phyloP scores from a whole-genome alignment of 768 basidiomycete genomes.

The Polyporus arcularius region DNA sequence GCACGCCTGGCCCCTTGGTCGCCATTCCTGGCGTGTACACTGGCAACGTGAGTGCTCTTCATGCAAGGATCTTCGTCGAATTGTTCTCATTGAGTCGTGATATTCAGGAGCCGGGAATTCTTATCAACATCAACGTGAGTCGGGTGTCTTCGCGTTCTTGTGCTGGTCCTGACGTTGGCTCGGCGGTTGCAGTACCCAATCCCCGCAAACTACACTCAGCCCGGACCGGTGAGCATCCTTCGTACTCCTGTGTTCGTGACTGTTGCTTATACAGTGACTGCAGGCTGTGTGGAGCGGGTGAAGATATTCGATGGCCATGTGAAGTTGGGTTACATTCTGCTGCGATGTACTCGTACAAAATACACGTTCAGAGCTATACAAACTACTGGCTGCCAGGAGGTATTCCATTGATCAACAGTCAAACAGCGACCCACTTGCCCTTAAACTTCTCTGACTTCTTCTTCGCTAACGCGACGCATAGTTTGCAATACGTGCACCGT shows the following conservation, averaged over 20 bases:
- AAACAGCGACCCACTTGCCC: constrained; percentile 10
- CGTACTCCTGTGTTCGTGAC: background rate
- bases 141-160: background rate
- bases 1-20: constrained; percentile 35
- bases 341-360: too few relatives aligned
- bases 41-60: constrained; percentile 15
- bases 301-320: background rate
- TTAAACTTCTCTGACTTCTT: constrained; percentile 7
- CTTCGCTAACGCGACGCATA: constrained; percentile 21
- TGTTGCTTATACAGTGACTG: background rate
- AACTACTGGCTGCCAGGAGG: too few relatives aligned
- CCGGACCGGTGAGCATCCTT: background rate
- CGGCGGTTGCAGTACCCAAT: constrained; percentile 4
- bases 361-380: too few relatives aligned
- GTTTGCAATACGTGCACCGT: constrained; percentile 15
- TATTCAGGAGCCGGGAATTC: constrained; percentile 11
- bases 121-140: constrained; percentile 19
- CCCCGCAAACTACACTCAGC: constrained; percentile 16
- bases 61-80: background rate
- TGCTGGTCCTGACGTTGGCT: background rate
- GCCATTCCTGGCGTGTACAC: constrained; percentile 38
- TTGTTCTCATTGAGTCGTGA: background rate
- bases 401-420: too few relatives aligned
- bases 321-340: too few relatives aligned
- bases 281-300: constrained; percentile 9